Evolutionary conservation across 805 yeast genomes (phyloP).

Genomic region (Scheffersomyces coipomensis): DNA sequence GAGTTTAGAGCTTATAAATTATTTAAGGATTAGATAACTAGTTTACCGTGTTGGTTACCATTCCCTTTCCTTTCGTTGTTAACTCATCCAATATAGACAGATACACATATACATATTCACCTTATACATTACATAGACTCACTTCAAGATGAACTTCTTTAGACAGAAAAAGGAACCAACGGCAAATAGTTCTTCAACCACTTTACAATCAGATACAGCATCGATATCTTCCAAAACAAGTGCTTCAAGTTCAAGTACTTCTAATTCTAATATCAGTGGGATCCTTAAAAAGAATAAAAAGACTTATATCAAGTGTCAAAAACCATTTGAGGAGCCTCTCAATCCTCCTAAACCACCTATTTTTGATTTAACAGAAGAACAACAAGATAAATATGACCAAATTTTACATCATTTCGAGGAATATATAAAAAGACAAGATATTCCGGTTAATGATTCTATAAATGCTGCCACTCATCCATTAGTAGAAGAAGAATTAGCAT

Average conservation of each 20-base stretch:
- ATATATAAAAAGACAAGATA: slow-evolving; percentile 17
- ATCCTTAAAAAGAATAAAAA: slow-evolving; percentile 9
- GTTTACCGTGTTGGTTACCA: too few relatives aligned
- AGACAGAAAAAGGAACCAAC: slow-evolving; percentile 10
- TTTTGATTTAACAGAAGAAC: slow-evolving; percentile 25
- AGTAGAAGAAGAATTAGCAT: slow-evolving; percentile 33
- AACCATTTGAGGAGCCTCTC: slow-evolving; percentile 39
- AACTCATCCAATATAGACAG: too few relatives aligned
- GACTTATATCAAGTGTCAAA: slow-evolving; percentile 30
- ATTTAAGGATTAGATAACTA: too few relatives aligned
- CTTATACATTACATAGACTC: too few relatives aligned
- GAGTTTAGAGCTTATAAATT: too few relatives aligned
- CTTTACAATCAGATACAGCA: slow-evolving; percentile 10
- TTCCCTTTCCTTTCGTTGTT: too few relatives aligned
- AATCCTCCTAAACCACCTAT: slow-evolving; percentile 31
- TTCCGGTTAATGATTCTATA: slow-evolving; percentile 27
- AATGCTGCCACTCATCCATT: slow-evolving; percentile 24
- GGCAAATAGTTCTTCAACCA: neutral
- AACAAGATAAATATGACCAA: slow-evolving; percentile 28
- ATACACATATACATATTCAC: too few relatives aligned
- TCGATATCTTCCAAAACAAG: slow-evolving; percentile 17
- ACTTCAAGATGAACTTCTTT: slow-evolving; percentile 13
- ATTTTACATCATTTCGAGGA: slow-evolving; percentile 29
- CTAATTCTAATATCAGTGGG: neutral
- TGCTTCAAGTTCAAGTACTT: slow-evolving; percentile 5